Percentiles rank a stretch among this genome's conserved stretches.
Evolutionary conservation across 2,329 filamentous ascomycete genomes (phyloP).

Genomic region (Pseudocercospora macadamiae): DNA sequence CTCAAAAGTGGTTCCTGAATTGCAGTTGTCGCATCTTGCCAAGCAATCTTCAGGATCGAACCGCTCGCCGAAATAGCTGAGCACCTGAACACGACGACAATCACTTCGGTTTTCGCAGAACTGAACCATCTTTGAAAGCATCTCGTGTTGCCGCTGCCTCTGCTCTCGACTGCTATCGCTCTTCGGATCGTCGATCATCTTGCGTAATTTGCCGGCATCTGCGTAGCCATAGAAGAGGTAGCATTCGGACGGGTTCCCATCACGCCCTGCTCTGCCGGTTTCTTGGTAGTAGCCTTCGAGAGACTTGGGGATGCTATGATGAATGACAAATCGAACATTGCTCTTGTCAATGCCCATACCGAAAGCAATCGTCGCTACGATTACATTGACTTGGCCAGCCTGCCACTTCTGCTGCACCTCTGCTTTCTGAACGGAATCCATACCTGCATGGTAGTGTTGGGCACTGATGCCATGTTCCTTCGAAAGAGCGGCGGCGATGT

Average conservation of each 20-base stretch:
- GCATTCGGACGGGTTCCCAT: conserved; percentile 84
- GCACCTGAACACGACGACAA: conserved; percentile 83
- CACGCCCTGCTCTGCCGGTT: conserved; percentile 89
- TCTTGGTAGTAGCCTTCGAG: conserved; percentile 98
- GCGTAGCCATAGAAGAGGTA: conserved; percentile 85
- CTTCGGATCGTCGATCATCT: conserved; percentile 76
- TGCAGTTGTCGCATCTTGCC: conserved; percentile 86
- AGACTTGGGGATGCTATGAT: conserved; percentile 90
- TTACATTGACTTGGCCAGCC: conserved; percentile 74
- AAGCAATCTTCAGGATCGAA: conserved; percentile 75
- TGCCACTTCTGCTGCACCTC: conserved; percentile 83
- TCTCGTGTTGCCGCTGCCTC: conserved; percentile 79
- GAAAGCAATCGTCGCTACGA: conserved; percentile 97
- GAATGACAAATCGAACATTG: conserved; percentile 94
- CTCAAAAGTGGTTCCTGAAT: conserved; percentile 70
- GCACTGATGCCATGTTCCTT: conserved; percentile 69
- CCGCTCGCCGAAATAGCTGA: conserved; percentile 90
- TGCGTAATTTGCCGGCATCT: conserved; percentile 73
- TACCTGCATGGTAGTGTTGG: conserved; percentile 81
- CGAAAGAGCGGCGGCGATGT: conserved; percentile 70
- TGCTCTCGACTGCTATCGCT: conserved; percentile 78
- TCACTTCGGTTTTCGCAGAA: conserved; percentile 90
- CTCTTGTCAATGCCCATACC: conserved; percentile 99
- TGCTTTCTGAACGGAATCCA: conserved; percentile 69
- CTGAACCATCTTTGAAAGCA: conserved; percentile 81